Evolutionary conservation across 1,139 yeast species (phyloP).

Genomic region (Suzukiozyma palmioleophila): DNA sequence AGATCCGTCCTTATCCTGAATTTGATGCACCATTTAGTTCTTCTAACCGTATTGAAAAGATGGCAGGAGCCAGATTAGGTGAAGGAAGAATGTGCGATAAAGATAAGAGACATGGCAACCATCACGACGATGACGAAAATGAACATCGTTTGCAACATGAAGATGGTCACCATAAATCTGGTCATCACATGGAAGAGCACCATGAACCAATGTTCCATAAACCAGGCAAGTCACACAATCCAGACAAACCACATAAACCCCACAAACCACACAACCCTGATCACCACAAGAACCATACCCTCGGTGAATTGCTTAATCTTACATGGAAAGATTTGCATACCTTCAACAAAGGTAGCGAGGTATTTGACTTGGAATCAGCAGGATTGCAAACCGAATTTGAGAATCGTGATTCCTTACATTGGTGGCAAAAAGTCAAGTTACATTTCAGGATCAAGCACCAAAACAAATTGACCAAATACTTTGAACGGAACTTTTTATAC

Average conservation of each 20-base stretch:
- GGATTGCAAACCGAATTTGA: slow-evolving; percentile 34
- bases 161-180: not conserved
- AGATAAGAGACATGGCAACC: no score
- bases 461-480: slow-evolving; percentile 44
- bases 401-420: slow-evolving; percentile 25
- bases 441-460: slow-evolving; percentile 29
- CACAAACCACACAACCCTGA: slow-evolving; percentile 2
- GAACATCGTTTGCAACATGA: not conserved
- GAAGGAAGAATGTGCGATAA: slow-evolving; percentile 5
- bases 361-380: slow-evolving; percentile 34
- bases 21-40: slow-evolving; percentile 2
- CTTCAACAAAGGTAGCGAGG: slow-evolving; percentile 22
- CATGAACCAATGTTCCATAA: not conserved
- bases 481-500: slow-evolving; percentile 65
- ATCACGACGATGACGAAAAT: no score
- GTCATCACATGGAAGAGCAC: slow-evolving; percentile 1
- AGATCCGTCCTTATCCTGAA: slow-evolving; percentile 12
- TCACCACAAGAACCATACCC: slow-evolving; percentile 20
- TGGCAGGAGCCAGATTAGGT: slow-evolving; percentile 2
- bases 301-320: slow-evolving; percentile 23
- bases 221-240: not conserved
- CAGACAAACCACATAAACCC: not conserved
- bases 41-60: slow-evolving; percentile 1
- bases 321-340: slow-evolving; percentile 23
- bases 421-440: slow-evolving; percentile 42